Percentiles rank a stretch among this genome's conserved stretches.
Evolutionary conservation across 1,139 yeast species (phyloP).

Genomic region (Yamadazyma trypodendri): DNA sequence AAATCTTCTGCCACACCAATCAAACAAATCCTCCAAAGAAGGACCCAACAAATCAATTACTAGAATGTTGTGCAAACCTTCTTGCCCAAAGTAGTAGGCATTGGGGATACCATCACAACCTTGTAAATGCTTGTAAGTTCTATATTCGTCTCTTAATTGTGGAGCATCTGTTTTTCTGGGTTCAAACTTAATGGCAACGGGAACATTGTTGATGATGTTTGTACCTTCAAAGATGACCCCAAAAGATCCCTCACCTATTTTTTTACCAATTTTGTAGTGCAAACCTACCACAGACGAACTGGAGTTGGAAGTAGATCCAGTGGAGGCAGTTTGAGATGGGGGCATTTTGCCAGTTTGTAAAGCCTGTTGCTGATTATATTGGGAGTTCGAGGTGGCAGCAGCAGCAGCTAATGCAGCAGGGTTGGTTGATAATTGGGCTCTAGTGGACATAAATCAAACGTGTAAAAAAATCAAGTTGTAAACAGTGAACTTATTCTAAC

Average conservation of each 20-base stretch:
- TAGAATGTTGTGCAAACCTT: conserved; percentile 90
- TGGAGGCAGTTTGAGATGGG: conserved; percentile 3
- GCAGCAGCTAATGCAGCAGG: conserved; percentile 43
- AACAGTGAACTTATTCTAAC: background rate
- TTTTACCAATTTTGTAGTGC: conserved; percentile 78
- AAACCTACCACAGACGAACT: conserved; percentile 61
- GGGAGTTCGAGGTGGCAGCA: conserved; percentile 21
- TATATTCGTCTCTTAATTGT: conserved; percentile 90
- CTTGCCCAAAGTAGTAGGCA: conserved; percentile 96
- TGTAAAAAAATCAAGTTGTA: background rate
- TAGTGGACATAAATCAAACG: conserved; percentile 15
- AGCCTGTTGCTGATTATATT: conserved; percentile 9
- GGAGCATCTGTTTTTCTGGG: conserved; percentile 98
- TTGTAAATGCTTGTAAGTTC: conserved; percentile 84
- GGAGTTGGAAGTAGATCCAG: conserved; percentile 16
- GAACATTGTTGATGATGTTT: conserved; percentile 68
- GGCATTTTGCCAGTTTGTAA: conserved; percentile 9
- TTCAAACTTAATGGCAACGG: conserved; percentile 78
- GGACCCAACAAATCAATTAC: conserved; percentile 95
- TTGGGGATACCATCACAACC: conserved; percentile 85
- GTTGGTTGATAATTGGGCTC: conserved; percentile 22
- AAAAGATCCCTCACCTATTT: conserved; percentile 78
- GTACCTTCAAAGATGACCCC: conserved; percentile 83
- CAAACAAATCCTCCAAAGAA: conserved; percentile 91
- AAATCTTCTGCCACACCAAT: conserved; percentile 96